Conservation (phyloP, 257 asterid species). For the Solanum habrochaites region DNA sequence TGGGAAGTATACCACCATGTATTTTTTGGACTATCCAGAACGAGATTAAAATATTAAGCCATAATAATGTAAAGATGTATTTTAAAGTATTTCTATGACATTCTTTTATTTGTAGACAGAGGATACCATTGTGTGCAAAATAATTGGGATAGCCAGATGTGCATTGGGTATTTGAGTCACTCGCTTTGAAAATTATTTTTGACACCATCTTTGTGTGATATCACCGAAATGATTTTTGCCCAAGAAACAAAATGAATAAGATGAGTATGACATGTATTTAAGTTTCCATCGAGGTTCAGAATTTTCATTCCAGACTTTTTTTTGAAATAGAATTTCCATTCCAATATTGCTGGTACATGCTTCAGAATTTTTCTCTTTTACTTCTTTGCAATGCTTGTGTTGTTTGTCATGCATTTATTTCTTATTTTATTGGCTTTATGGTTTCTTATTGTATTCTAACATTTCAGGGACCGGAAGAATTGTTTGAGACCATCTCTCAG, state of each 20-base stretch:
- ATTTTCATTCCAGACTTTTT: not conserved
- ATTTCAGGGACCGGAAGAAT: constrained; percentile 72
- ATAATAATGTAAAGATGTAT: not conserved
- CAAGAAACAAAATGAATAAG: not conserved
- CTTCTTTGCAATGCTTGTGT: not conserved
- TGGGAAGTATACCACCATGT: not conserved
- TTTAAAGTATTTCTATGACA: not conserved
- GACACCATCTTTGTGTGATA: not conserved
- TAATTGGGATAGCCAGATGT: not conserved
- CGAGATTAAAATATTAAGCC: not conserved
- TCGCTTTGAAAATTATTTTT: not conserved
- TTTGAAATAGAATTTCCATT: not conserved
- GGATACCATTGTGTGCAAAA: not conserved
- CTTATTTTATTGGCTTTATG: not conserved
- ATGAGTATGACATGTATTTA: not conserved
- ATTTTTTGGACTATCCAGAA: not conserved
- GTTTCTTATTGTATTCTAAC: not conserved
- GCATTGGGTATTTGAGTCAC: not conserved
- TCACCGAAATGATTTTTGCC: not conserved
- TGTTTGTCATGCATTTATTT: not conserved
- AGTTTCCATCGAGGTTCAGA: not conserved
- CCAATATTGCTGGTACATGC: not conserved
- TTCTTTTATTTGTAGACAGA: not conserved
- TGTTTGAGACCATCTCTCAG: constrained; percentile 90
- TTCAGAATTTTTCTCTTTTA: not conserved